phyloP scores from a whole-genome alignment of 1,284 basidiomycete genomes.

The Thecaphora thlaspeos region DNA sequence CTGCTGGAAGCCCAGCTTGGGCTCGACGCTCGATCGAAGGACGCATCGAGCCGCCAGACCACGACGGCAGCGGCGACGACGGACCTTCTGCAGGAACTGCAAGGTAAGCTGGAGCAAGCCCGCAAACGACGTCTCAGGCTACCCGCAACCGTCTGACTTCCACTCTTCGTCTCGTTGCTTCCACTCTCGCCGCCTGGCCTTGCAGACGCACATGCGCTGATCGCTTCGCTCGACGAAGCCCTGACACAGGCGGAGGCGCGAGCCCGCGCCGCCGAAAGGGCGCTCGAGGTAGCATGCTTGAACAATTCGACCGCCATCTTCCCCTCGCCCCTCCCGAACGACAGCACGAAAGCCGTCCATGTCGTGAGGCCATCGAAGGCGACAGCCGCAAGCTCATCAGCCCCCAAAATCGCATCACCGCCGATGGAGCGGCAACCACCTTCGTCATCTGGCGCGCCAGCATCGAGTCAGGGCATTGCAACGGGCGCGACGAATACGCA shows the following conservation, averaged over 20 bases:
- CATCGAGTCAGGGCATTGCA: no score
- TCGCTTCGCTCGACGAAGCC: slow-evolving; percentile 21
- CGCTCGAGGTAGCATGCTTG: slow-evolving; percentile 21
- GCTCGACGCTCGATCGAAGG: background rate
- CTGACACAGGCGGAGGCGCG: slow-evolving; percentile 13
- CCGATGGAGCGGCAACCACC: no score
- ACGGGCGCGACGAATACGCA: no score
- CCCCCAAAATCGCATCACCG: no score
- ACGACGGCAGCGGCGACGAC: slow-evolving; percentile 2
- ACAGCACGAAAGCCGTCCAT: background rate
- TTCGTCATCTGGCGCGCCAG: no score
- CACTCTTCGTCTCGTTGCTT: background rate
- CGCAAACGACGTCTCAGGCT: no score
- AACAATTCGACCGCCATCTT: slow-evolving; percentile 24
- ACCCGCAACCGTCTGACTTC: no score
- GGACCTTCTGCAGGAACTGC: background rate
- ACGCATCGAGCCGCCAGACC: background rate
- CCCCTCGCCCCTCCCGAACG: background rate
- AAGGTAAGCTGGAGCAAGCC: background rate
- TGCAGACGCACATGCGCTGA: slow-evolving; percentile 9
- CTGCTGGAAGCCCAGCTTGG: slow-evolving; percentile 6
- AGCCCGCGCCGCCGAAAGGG: slow-evolving; percentile 8
- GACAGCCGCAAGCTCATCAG: no score
- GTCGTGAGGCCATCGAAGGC: no score
- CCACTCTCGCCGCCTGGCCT: background rate